These are phyloP conservation scores for Anthracocystis walkeri DNA, from an alignment of 1,284 basidiomycete genomes.

Conservation along the genomic window DNA sequence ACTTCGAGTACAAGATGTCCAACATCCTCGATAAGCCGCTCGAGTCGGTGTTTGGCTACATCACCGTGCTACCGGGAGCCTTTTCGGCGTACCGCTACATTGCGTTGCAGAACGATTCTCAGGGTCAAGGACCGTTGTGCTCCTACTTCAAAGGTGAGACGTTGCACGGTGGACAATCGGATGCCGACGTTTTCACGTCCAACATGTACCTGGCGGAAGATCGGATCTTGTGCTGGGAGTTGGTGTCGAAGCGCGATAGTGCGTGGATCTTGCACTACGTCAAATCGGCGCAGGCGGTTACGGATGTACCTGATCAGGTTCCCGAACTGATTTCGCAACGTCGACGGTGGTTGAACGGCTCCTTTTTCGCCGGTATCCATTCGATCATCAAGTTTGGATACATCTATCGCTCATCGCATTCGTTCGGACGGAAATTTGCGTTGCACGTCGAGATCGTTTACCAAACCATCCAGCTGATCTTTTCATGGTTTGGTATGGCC, in stretches of 20 bases:
- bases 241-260: conserved; percentile 70
- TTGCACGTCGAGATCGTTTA: conserved; percentile 69
- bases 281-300: conserved; percentile 65
- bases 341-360: conserved; percentile 67
- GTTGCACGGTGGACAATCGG: conserved; percentile 71
- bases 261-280: conserved; percentile 68
- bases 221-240: conserved; percentile 67
- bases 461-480: conserved; percentile 64
- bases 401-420: conserved; percentile 67
- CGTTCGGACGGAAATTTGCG: conserved; percentile 59
- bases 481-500: conserved; percentile 66
- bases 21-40: conserved; percentile 74
- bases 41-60: conserved; percentile 83
- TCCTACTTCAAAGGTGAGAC: conserved; percentile 93
- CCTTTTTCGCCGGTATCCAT: conserved; percentile 68
- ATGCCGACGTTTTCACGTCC: conserved; percentile 66
- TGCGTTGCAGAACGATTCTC: conserved; percentile 85
- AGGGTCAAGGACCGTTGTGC: conserved; percentile 86
- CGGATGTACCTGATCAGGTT: conserved; percentile 64
- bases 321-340: conserved; percentile 67
- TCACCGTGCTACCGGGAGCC: conserved; percentile 90
- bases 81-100: conserved; percentile 86
- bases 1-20: conserved; percentile 69
- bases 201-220: conserved; percentile 69
- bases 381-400: conserved; percentile 69